Base-by-base conservation (phyloP, 164 flowering plant genomes). In the Saururus chinensis region DNA sequence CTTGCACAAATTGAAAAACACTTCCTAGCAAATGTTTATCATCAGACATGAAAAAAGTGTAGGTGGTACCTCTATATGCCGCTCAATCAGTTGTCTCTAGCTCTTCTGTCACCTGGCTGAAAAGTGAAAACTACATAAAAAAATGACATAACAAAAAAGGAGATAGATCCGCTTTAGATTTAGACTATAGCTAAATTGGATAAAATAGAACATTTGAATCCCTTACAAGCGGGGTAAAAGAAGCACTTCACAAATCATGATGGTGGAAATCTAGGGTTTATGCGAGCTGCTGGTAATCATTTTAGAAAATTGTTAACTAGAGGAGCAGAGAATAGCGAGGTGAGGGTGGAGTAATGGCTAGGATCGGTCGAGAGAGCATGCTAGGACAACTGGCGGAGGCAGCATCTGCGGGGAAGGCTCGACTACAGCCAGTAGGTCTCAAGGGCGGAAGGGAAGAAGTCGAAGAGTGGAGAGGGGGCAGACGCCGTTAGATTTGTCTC, bases 41-140 rank as follows among this genome's bases (percentile, higher is more conserved):
- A 41, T 41, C 45, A 41, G 0, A 41, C 12, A 45, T 21, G 1
- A 45, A 63, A 12, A 1, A 56, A 20, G 20, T 41, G 37, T n/a
- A 30, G 22, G 26, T 41, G 45, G 2, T 70, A 95, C 99, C 75
- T 78, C 66, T 40, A 91, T 66, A 71, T 91, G 92, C 19, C 88
- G 77, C 77, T 95, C 90, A 59, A 95, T 81, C 73, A 95, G 68
- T 26, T 96, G 85, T 70, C 74, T 87, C 84, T 91, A 98, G 96
- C 67, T 95, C 99, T 71, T 84, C 97, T 82, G 99, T 95, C 66
- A 84, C 84, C 70, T 85, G 93, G 61, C 98, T n/a, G n/a, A n/a
- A n/a, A n/a, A n/a, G n/a, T 96, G 76, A 96, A 95, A 20, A 95
- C 99, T 95, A 73, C 54, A 73, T 21, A n/a, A 48, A 23, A 21